A percentile compares a stretch with the other conserved stretches of the same genome.
These are phyloP conservation scores for Marvania coccoides DNA, from an alignment of 139 green algal genomes.

Conservation along the genomic window DNA sequence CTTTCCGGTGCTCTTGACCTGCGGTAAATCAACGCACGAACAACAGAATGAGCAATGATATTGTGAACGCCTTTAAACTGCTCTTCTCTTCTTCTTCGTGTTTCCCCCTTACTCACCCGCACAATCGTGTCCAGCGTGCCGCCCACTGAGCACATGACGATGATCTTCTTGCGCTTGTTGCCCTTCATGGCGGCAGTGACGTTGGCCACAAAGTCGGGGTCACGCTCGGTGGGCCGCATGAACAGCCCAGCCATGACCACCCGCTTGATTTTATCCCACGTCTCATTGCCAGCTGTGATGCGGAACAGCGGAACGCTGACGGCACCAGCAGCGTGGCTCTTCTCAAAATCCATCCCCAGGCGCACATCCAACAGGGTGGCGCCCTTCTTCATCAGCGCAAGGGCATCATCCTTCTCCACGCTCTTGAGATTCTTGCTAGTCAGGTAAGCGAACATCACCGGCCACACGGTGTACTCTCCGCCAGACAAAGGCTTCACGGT, in stretches of 20 bases:
- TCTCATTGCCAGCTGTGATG: conserved; percentile 29
- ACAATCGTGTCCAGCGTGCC: conserved; percentile 52
- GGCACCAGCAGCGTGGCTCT: conserved; percentile 35
- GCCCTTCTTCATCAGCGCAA: conserved; percentile 32
- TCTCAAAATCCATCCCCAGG: conserved; percentile 18
- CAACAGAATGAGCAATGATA: background rate
- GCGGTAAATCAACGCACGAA: background rate
- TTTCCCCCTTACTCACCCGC: no score
- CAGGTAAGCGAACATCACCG: conserved; percentile 23
- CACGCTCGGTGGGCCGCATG: conserved; percentile 65
- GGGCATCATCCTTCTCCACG: conserved; percentile 14
- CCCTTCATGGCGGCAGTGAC: conserved; percentile 3
- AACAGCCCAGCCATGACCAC: conserved; percentile 49
- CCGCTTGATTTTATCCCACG: conserved; percentile 59
- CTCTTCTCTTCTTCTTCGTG: conserved; percentile 23
- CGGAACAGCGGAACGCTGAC: conserved; percentile 58
- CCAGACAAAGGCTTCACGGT: conserved; percentile 3
- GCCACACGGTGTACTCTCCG: conserved; percentile 39
- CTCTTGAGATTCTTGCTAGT: conserved; percentile 14
- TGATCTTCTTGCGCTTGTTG: conserved; percentile 34
- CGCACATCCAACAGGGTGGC: conserved; percentile 55
- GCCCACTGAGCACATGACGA: conserved; percentile 27
- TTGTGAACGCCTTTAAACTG: background rate
- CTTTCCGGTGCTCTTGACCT: conserved; percentile 23
- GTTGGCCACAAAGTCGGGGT: conserved; percentile 51